These are phyloP conservation scores for Musa acuminata DNA, from an alignment of 176 grass and related monocot species.

Conservation along the genomic window DNA sequence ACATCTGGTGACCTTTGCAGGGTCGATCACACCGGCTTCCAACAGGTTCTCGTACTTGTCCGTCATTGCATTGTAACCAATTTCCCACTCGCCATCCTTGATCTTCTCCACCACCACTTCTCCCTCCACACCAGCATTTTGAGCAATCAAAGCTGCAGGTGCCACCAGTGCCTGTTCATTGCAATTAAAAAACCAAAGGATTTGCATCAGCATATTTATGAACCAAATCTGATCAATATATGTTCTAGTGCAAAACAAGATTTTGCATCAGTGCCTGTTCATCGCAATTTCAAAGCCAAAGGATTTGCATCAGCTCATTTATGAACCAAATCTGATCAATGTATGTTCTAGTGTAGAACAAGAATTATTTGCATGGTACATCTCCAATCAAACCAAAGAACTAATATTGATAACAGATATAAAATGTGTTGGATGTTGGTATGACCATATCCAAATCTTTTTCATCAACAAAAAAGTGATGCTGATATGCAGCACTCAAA, in stretches of 20 bases:
- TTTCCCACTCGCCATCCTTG: not conserved
- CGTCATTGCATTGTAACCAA: constrained; percentile 8
- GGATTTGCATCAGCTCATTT: not conserved
- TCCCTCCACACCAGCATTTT: constrained; percentile 12
- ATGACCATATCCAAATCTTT: not conserved
- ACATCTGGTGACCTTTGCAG: not conserved
- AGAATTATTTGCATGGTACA: too few species aligned
- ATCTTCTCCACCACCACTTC: constrained; percentile 9
- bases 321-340: not conserved
- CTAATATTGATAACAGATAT: too few species aligned
- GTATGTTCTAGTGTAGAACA: too few species aligned
- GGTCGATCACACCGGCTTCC: constrained; percentile 4
- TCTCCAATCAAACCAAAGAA: too few species aligned
- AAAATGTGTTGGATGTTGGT: not conserved
- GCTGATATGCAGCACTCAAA: not conserved
- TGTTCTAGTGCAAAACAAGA: too few species aligned
- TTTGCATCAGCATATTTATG: not conserved
- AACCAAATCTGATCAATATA: not conserved
- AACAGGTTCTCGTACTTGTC: constrained; percentile 1
- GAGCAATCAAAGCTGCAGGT: constrained; percentile 10
- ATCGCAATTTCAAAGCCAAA: not conserved
- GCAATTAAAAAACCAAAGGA: not conserved
- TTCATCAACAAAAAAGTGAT: not conserved
- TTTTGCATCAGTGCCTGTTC: not conserved
- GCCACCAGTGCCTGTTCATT: constrained; percentile 6